These are phyloP conservation scores for Astraeus odoratus DNA, from an alignment of 768 basidiomycete species.

Conservation along the genomic window DNA sequence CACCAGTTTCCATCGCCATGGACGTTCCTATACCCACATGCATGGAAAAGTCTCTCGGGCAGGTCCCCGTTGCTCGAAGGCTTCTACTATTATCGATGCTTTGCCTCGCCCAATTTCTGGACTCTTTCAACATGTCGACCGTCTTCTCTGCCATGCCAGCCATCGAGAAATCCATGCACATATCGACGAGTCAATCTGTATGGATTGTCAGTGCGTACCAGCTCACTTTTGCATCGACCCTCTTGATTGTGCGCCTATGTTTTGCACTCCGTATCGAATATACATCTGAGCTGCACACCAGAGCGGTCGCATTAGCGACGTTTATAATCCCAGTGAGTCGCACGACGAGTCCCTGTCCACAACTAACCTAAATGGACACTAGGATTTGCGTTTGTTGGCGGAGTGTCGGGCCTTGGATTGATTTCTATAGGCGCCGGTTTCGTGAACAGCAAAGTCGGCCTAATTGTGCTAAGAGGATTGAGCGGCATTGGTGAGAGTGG, in stretches of 20 bases:
- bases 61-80: slow-evolving; percentile 15
- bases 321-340: slow-evolving; percentile 35
- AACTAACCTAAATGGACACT: background rate
- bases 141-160: slow-evolving; percentile 34
- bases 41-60: background rate
- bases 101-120: slow-evolving; percentile 37
- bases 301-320: slow-evolving; percentile 34
- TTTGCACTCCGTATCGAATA: background rate
- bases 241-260: slow-evolving; percentile 16
- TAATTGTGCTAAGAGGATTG: slow-evolving; percentile 46
- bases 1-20: too few species aligned
- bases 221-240: slow-evolving; percentile 36
- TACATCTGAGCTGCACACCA: slow-evolving; percentile 13
- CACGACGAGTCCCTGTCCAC: background rate
- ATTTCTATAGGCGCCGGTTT: slow-evolving; percentile 44
- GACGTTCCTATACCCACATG: background rate
- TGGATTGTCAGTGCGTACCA: slow-evolving; percentile 41
- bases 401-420: slow-evolving; percentile 35
- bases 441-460: slow-evolving; percentile 34
- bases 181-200: slow-evolving; percentile 20
- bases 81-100: slow-evolving; percentile 28
- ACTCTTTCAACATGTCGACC: slow-evolving; percentile 38
- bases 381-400: slow-evolving; percentile 37
- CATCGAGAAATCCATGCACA: slow-evolving; percentile 17
- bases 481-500: slow-evolving; percentile 36